A percentile compares a stretch with the other conserved stretches of the same genome.
These are phyloP conservation scores for Vicia villosa DNA, from an alignment of 306 rosid genomes.

Conservation along the genomic window DNA sequence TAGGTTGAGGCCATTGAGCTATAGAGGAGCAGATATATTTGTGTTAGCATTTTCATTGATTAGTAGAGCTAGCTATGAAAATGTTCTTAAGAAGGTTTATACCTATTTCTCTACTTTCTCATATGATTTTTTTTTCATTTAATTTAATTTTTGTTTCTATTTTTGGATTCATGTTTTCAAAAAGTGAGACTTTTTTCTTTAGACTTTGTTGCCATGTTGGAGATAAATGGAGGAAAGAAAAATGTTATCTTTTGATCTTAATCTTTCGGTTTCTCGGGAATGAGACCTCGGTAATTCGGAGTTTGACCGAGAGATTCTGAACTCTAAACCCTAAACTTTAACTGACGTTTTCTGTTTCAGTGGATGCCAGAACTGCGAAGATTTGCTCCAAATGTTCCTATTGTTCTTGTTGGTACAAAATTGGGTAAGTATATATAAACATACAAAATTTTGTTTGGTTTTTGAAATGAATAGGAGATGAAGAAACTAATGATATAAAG, in stretches of 20 bases:
- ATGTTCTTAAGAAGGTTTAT: slow-evolving; percentile 86
- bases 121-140: background rate
- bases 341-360: slow-evolving; percentile 42
- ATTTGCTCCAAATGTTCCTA: slow-evolving; percentile 92
- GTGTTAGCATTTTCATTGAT: slow-evolving; percentile 89
- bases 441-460: background rate
- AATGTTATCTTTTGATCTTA: background rate
- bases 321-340: no score
- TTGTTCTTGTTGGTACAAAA: slow-evolving; percentile 97
- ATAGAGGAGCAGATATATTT: slow-evolving; percentile 94
- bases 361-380: slow-evolving; percentile 99
- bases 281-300: background rate
- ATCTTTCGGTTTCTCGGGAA: background rate
- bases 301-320: background rate
- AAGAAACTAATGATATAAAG: slow-evolving; percentile 20
- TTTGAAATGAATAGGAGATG: background rate
- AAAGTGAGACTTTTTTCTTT: slow-evolving; percentile 24
- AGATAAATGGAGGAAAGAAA: slow-evolving; percentile 9
- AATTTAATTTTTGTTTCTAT: background rate
- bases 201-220: background rate
- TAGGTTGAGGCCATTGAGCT: slow-evolving; percentile 96
- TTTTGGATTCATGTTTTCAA: slow-evolving; percentile 33
- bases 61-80: slow-evolving; percentile 93
- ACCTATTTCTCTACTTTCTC: slow-evolving; percentile 11
- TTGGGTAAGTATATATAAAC: slow-evolving; percentile 59